Conservation (phyloP, 2,329 filamentous ascomycete species). For the Penicillium oxalicum region DNA sequence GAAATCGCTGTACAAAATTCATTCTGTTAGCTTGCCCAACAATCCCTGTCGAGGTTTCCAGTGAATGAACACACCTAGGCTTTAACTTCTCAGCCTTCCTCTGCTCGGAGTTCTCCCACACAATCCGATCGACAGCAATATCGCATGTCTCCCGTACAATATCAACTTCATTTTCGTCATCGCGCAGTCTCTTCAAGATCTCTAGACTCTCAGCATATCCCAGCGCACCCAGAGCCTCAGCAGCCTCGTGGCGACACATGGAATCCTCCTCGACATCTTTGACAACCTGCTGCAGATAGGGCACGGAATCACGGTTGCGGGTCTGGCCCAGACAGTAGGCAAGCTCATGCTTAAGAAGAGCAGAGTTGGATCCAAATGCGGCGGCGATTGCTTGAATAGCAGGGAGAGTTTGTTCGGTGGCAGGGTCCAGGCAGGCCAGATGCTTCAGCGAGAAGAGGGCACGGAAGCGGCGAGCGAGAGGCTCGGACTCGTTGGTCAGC, state of each 20-base stretch:
- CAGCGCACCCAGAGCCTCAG: slow-evolving; percentile 86
- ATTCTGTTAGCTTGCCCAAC: slow-evolving; percentile 6
- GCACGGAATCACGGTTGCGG: slow-evolving; percentile 66
- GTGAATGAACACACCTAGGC: slow-evolving; percentile 57
- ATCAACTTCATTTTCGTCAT: slow-evolving; percentile 68
- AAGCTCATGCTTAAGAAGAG: slow-evolving; percentile 89
- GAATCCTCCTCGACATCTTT: slow-evolving; percentile 75
- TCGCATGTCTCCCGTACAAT: slow-evolving; percentile 95
- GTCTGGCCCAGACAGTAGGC: slow-evolving; percentile 96
- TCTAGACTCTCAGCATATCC: slow-evolving; percentile 68
- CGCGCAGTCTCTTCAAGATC: slow-evolving; percentile 65
- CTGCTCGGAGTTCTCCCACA: slow-evolving; percentile 79
- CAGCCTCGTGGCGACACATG: slow-evolving; percentile 95
- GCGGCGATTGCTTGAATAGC: slow-evolving; percentile 79
- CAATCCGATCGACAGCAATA: slow-evolving; percentile 86
- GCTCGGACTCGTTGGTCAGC: slow-evolving; percentile 71
- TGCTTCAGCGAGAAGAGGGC: slow-evolving; percentile 98
- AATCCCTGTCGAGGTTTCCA: not conserved
- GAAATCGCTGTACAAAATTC: slow-evolving; percentile 64
- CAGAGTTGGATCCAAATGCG: slow-evolving; percentile 76
- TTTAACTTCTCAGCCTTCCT: slow-evolving; percentile 70
- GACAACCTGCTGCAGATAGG: slow-evolving; percentile 66
- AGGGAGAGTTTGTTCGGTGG: slow-evolving; percentile 53
- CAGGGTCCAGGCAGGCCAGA: slow-evolving; percentile 63
- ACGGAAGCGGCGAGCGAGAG: slow-evolving; percentile 84